Percentiles rank a stretch among this genome's conserved stretches.
Evolutionary conservation across 371 early-diverging fungal species (phyloP).

Genomic region (Mortierella polycephala): DNA sequence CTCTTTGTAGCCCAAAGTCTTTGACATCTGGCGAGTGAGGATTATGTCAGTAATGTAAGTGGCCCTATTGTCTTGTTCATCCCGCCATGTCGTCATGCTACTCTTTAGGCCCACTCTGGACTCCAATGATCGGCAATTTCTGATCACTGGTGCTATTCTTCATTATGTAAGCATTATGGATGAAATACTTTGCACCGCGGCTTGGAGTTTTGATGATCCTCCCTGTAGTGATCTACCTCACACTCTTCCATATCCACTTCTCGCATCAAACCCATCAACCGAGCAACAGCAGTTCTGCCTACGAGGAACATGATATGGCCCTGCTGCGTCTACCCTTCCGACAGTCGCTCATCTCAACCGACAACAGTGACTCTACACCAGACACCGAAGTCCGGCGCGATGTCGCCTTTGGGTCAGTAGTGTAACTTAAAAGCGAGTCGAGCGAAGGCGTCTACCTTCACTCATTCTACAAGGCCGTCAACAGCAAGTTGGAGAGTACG

Average conservation of each 20-base stretch:
- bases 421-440: slow-evolving; percentile 17
- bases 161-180: background rate
- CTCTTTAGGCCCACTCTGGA: background rate
- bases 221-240: slow-evolving; percentile 8
- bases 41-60: slow-evolving; percentile 4
- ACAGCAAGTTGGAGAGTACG: slow-evolving; percentile 20
- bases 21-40: slow-evolving; percentile 3
- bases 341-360: slow-evolving; percentile 9
- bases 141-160: background rate
- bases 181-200: slow-evolving; percentile 10
- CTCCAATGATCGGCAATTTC: no score
- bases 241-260: slow-evolving; percentile 20
- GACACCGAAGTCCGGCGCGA: slow-evolving; percentile 5
- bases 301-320: slow-evolving; percentile 11
- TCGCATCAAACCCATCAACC: slow-evolving; percentile 12
- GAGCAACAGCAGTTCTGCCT: slow-evolving; percentile 1
- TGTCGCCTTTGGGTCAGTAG: slow-evolving; percentile 27
- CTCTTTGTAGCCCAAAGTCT: slow-evolving; percentile 1
- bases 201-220: slow-evolving; percentile 2
- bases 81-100: background rate
- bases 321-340: slow-evolving; percentile 1
- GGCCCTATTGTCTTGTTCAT: background rate
- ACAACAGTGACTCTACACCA: background rate
- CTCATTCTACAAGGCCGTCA: slow-evolving; percentile 1
- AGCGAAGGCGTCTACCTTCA: background rate